Evolutionary conservation across 257 asterid species (phyloP).

Genomic region (Nicotiana benthamiana): DNA sequence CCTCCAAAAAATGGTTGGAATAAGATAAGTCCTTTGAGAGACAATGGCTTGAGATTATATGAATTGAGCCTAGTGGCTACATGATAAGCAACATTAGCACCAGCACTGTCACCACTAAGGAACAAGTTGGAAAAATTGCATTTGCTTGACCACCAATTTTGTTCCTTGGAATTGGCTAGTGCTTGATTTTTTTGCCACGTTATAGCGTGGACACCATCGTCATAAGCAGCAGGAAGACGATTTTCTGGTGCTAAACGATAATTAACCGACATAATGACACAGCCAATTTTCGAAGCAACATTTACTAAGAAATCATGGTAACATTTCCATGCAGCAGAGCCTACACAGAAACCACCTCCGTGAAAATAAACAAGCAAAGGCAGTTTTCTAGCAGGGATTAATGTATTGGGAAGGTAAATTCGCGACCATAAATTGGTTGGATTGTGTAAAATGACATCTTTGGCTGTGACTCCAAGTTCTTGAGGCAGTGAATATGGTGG

Average conservation of each 20-base stretch:
- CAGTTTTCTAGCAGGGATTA: background rate
- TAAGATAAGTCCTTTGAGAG: slow-evolving; percentile 21
- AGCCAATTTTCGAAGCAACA: slow-evolving; percentile 20
- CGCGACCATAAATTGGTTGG: slow-evolving; percentile 1
- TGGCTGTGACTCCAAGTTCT: background rate
- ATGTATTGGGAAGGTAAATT: background rate
- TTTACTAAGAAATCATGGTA: slow-evolving; percentile 27
- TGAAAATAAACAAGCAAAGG: slow-evolving; percentile 30
- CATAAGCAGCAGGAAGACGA: slow-evolving; percentile 33
- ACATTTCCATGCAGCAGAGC: slow-evolving; percentile 21
- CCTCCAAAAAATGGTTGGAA: slow-evolving; percentile 36
- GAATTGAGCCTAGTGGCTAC: slow-evolving; percentile 14
- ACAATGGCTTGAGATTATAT: slow-evolving; percentile 15
- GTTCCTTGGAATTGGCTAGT: background rate
- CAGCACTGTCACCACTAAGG: slow-evolving; percentile 30
- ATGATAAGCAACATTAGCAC: slow-evolving; percentile 28
- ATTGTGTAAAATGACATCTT: background rate
- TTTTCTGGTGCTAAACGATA: slow-evolving; percentile 30
- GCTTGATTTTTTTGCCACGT: slow-evolving; percentile 25
- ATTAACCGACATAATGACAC: slow-evolving; percentile 24
- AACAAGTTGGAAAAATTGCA: slow-evolving; percentile 20
- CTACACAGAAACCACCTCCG: slow-evolving; percentile 34
- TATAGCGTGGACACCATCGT: slow-evolving; percentile 24
- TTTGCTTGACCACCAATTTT: slow-evolving; percentile 18
- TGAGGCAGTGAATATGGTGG: background rate